Percentiles rank a stretch among this genome's conserved stretches.
Evolutionary conservation across 2,329 filamentous ascomycete species (phyloP).

Genomic region (Botrytis cinerea): DNA sequence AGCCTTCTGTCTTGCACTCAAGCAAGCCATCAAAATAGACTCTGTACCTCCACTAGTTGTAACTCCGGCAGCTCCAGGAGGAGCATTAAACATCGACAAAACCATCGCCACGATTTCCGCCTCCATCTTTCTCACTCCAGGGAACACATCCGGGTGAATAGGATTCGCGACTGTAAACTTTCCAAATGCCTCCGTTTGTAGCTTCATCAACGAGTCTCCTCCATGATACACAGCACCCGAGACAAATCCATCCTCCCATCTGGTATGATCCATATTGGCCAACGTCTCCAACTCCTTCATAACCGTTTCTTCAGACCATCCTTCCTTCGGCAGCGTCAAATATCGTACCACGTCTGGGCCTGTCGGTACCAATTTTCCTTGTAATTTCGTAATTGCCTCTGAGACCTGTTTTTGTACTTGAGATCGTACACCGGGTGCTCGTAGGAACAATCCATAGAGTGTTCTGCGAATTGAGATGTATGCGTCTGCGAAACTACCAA

Average conservation of each 20-base stretch:
- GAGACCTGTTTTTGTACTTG: conserved; percentile 83
- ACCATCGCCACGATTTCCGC: conserved; percentile 98
- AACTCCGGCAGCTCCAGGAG: conserved; percentile 80
- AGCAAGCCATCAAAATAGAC: conserved; percentile 92
- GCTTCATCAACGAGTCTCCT: conserved; percentile 73
- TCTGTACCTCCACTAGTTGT: conserved; percentile 93
- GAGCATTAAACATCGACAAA: conserved; percentile 83
- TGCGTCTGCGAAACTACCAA: conserved; percentile 75
- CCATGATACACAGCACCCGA: conserved; percentile 97
- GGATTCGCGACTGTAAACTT: conserved; percentile 95
- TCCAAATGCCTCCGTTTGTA: conserved; percentile 91
- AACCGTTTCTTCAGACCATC: conserved; percentile 78
- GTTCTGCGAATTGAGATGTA: conserved; percentile 72
- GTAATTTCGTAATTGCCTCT: conserved; percentile 76
- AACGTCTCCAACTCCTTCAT: conserved; percentile 77
- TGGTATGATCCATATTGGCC: conserved; percentile 85
- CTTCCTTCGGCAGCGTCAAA: conserved; percentile 76
- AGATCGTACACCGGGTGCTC: conserved; percentile 79
- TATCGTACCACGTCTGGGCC: conserved; percentile 72
- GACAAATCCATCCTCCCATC: conserved; percentile 95
- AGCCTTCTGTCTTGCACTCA: conserved; percentile 87
- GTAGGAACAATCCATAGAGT: conserved; percentile 82
- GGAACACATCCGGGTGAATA: conserved; percentile 97
- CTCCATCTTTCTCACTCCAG: conserved; percentile 98
- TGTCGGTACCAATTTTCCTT: conserved; percentile 77